A percentile compares a stretch with the other conserved stretches of the same genome.
phyloP scores from a whole-genome alignment of 306 rosid species.

The Crataegus laevigata region DNA sequence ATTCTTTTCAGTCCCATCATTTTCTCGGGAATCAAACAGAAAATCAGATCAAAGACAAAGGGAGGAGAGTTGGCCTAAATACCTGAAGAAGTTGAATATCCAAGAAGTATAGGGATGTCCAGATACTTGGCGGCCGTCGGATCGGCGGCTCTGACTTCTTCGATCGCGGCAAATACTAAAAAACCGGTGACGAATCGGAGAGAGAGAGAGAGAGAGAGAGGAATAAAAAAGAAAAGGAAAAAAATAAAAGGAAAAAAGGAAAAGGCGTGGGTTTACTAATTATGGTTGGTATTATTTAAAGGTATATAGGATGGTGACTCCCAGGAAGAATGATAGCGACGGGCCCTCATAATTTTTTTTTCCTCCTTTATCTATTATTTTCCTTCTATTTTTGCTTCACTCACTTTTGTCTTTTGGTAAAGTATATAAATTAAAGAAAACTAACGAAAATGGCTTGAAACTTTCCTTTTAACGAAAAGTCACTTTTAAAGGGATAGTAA shows the following conservation, averaged over 20 bases:
- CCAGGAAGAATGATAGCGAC: neutral
- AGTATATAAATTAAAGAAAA: neutral
- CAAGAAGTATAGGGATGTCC: conserved; percentile 12
- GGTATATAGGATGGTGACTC: neutral
- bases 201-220: neutral
- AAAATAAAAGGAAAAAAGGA: neutral
- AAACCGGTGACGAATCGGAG: conserved; percentile 37
- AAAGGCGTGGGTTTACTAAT: neutral
- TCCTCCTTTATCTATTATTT: no score
- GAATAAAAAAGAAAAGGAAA: neutral
- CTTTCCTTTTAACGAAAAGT: no score
- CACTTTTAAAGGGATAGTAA: no score
- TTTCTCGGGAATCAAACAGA: conserved; percentile 13
- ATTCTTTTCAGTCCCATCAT: conserved; percentile 21
- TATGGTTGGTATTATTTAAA: conserved; percentile 6
- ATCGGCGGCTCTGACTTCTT: conserved; percentile 23
- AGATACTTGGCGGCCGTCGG: conserved; percentile 24
- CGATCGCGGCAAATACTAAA: conserved; percentile 17
- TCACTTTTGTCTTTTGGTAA: neutral
- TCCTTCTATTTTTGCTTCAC: neutral
- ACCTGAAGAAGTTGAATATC: conserved; percentile 18
- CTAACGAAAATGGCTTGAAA: no score
- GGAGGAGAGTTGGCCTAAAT: neutral
- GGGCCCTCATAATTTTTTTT: neutral
- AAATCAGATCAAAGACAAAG: conserved; percentile 40